These are phyloP conservation scores for Acorus gramineus DNA, from an alignment of 106 monocot genomes.

Conservation along the genomic window DNA sequence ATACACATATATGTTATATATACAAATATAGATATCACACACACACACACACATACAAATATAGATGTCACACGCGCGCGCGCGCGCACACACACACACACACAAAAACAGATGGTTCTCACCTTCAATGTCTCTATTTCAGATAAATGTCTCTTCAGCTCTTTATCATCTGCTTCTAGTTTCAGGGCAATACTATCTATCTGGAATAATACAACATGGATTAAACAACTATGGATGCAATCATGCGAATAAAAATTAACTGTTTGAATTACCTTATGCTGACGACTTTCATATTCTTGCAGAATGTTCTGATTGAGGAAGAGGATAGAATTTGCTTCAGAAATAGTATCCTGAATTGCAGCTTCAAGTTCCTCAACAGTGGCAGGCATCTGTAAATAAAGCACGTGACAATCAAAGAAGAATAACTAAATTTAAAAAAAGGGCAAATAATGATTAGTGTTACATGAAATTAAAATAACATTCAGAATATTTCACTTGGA, in stretches of 20 bases:
- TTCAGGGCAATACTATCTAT: conserved; percentile 47
- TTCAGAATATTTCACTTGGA: too few species aligned
- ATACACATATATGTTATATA: too few species aligned
- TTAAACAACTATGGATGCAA: neutral
- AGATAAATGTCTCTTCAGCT: conserved; percentile 41
- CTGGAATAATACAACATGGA: conserved; percentile 19
- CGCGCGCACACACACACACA: neutral
- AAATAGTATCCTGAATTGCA: conserved; percentile 72
- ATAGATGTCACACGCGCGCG: too few species aligned
- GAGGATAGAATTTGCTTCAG: conserved; percentile 91
- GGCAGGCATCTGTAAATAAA: conserved; percentile 67
- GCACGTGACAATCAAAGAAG: neutral
- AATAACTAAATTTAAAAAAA: too few species aligned
- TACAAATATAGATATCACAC: too few species aligned
- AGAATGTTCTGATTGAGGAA: conserved; percentile 92
- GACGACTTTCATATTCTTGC: conserved; percentile 78
- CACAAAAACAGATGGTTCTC: neutral
- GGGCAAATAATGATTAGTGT: too few species aligned
- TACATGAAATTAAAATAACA: too few species aligned
- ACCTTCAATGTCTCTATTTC: conserved; percentile 70
- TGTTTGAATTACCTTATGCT: conserved; percentile 43
- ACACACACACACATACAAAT: neutral
- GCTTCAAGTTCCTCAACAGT: conserved; percentile 88
- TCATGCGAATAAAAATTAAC: neutral
- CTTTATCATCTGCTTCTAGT: conserved; percentile 45